Base-by-base conservation (phyloP, 2,329 filamentous ascomycete genomes). In the Diplocarpon rosae region DNA sequence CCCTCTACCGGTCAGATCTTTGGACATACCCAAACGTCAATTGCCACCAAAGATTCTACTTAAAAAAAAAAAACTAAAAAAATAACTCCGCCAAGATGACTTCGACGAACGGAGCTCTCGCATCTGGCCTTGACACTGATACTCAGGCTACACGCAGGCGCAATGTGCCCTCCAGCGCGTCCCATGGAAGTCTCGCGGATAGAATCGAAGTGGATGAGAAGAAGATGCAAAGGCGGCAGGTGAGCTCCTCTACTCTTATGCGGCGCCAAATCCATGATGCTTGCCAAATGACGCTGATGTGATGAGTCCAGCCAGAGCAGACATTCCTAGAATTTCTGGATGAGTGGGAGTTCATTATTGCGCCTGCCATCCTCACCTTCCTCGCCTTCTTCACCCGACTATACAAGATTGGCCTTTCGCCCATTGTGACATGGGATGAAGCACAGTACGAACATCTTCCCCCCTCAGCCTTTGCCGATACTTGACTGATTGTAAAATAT, bases 401-500 rank as follows among this genome's bases (percentile, higher is more conserved):
- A 52, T 83, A 74, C 66, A 83, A 80, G 68, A 83, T 84, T 60
- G 80, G 80, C 46, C 65, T 81, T 64, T 85, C 80, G 37, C 72
- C 76, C 50, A 85, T 85, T 56, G 80, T 85, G 47, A 85, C 80
- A 38, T 85, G 80, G 80, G 80, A 85, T 63, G 80, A 85, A 68
- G 80, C 80, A 56, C 80, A 85, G 77, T 82, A 77, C 64, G 76
- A 57, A 51, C 33, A 37, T 33, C 30, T 35, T 40, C 30, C 52
- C 67, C 66, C 54, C 69, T 32, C 30, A 3, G n/a, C 30, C 36
- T 5, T 35, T 10, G n/a, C 33, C 20, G 29, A 38, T 40, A 46
- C 51, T 51, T 43, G 52, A 11, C 40, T 55, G 43, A 24, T 17
- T 39, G 20, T 7, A 24, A 3, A 3, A 24, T 24, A 47, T 59